Percentiles rank a stretch among this genome's conserved stretches.
Evolutionary conservation across 768 basidiomycete genomes (phyloP).

Genomic region (Clavulina sp.): DNA sequence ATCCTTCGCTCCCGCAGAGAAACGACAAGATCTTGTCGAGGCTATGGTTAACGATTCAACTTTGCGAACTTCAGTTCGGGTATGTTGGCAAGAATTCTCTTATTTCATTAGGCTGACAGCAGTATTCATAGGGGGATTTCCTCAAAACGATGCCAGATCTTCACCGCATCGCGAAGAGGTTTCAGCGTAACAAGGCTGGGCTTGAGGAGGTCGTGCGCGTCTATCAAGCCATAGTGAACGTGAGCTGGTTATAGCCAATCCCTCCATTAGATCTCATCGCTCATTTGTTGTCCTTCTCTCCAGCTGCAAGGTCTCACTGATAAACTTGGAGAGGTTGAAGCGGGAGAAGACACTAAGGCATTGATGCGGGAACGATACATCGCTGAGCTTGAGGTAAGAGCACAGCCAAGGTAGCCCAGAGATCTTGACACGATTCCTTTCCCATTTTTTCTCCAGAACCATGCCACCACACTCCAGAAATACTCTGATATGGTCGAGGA

Average conservation of each 20-base stretch:
- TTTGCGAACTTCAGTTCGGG: conserved; percentile 55
- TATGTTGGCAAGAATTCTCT: conserved; percentile 17
- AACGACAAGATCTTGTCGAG: conserved; percentile 77
- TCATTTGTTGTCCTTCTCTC: not conserved
- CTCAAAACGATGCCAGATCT: conserved; percentile 89
- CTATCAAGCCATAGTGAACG: conserved; percentile 83
- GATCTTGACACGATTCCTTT: not conserved
- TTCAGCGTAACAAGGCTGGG: conserved; percentile 65
- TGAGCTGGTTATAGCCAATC: conserved; percentile 16
- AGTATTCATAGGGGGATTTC: conserved; percentile 48
- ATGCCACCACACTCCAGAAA: conserved; percentile 43
- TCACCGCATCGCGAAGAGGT: conserved; percentile 77
- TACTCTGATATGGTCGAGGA: conserved; percentile 91
- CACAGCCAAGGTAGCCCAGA: not conserved
- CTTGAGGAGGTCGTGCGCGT: conserved; percentile 92
- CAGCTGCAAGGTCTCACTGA: conserved; percentile 68
- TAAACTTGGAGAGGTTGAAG: conserved; percentile 25
- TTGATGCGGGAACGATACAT: conserved; percentile 59
- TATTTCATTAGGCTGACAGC: not conserved
- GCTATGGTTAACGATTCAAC: conserved; percentile 65
- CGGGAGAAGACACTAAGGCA: conserved; percentile 26
- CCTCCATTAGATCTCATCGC: not conserved
- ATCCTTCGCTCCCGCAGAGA: conserved; percentile 29
- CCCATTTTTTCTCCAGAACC: conserved; percentile 30
- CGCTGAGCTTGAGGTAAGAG: conserved; percentile 35